Percentiles rank a stretch among this genome's conserved stretches.
phyloP scores from a whole-genome alignment of 148 eudicot species.

The Rhododendron mucronatum region DNA sequence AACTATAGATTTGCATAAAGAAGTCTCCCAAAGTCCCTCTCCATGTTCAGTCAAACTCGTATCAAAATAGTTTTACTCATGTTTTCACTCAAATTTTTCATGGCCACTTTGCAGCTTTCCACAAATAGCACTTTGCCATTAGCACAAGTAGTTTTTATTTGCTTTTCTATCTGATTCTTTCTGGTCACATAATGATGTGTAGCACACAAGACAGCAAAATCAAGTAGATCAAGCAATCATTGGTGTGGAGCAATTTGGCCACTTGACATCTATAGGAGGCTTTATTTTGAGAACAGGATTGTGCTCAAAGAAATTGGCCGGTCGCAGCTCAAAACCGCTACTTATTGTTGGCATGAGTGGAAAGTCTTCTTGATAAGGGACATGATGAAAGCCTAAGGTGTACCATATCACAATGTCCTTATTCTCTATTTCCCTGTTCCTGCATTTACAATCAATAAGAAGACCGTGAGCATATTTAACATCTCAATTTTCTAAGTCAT shows the following conservation, averaged over 20 bases:
- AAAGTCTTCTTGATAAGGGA: constrained; percentile 45
- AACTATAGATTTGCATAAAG: too few relatives aligned
- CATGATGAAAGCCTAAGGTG: constrained; percentile 48
- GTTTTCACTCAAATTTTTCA: not conserved
- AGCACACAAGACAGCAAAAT: not conserved
- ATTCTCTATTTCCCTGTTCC: constrained; percentile 45
- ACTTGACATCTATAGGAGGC: constrained; percentile 6
- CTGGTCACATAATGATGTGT: not conserved
- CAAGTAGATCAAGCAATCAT: not conserved
- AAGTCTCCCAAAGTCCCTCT: too few relatives aligned
- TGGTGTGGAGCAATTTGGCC: constrained; percentile 1
- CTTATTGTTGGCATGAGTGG: constrained; percentile 48
- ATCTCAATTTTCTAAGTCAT: not conserved
- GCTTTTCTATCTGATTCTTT: not conserved
- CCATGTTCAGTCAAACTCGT: too few relatives aligned
- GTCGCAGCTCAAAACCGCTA: constrained; percentile 35
- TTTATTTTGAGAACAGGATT: constrained; percentile 35
- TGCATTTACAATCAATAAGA: constrained; percentile 20
- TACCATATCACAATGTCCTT: constrained; percentile 55
- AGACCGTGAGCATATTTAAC: not conserved
- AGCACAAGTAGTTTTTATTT: not conserved
- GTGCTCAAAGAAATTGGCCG: constrained; percentile 37
- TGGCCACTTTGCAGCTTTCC: not conserved
- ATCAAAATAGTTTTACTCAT: not conserved
- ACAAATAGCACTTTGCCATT: not conserved